Percentiles rank a stretch among this genome's conserved stretches.
Conservation (phyloP, 306 rosid species). For the barrel medic (Medicago truncatula) region MtrunA17r5.0-ANR NC_053044.1:7799501-7800000, state of each 20-base stretch:
- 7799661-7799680: conserved; percentile 1
- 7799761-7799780: conserved; percentile 27
- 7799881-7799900: conserved; percentile 8
- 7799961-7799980: no score
- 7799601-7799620: conserved; percentile 16
- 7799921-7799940: background rate
- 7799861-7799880: conserved; percentile 15
- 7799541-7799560: conserved; percentile 82
- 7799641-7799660: conserved; percentile 11
- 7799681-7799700: conserved; percentile 1
- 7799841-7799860: conserved; percentile 13
- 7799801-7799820: background rate
- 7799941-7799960: no score
- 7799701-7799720: conserved; percentile 29
- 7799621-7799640: conserved; percentile 23
- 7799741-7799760: background rate
- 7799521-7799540: conserved; percentile 87
- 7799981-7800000: no score
- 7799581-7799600: conserved; percentile 80
- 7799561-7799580: conserved; percentile 85
- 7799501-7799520: conserved; percentile 87
- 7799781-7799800: conserved; percentile 9
- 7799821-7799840: conserved; percentile 31
- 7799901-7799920: conserved; percentile 20
- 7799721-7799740: conserved; percentile 33